Conservation (phyloP, 2,329 filamentous ascomycete species). For the Phialocephala subalpina region DNA sequence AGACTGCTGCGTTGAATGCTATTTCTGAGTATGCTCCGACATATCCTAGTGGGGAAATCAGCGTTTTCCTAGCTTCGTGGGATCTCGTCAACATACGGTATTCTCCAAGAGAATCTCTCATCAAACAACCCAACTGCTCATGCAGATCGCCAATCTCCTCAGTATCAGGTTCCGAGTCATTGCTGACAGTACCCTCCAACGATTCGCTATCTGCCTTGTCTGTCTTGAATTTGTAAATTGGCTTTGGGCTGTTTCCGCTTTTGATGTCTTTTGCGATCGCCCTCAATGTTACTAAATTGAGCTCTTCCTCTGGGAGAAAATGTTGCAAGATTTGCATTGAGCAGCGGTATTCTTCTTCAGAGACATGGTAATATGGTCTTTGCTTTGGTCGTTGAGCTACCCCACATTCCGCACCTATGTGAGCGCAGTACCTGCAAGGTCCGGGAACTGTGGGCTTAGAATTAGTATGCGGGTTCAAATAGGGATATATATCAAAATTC, state of each 20-base stretch:
- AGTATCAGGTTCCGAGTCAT: slow-evolving; percentile 20
- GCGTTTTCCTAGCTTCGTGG: not conserved
- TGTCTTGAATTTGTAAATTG: not conserved
- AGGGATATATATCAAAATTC: not conserved
- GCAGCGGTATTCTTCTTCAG: slow-evolving; percentile 35
- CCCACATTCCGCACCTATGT: slow-evolving; percentile 32
- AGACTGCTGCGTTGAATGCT: slow-evolving; percentile 34
- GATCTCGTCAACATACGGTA: slow-evolving; percentile 26
- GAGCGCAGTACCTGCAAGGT: slow-evolving; percentile 33
- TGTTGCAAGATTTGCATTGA: slow-evolving; percentile 32
- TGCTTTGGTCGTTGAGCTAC: slow-evolving; percentile 28
- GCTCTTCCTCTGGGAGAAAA: slow-evolving; percentile 29
- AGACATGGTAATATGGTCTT: slow-evolving; percentile 35
- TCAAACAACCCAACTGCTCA: slow-evolving; percentile 32
- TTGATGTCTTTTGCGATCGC: slow-evolving; percentile 27
- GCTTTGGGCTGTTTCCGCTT: slow-evolving; percentile 17
- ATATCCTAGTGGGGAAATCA: slow-evolving; percentile 23
- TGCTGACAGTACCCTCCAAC: slow-evolving; percentile 11
- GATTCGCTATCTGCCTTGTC: slow-evolving; percentile 9
- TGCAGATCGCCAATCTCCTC: slow-evolving; percentile 34
- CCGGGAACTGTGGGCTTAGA: slow-evolving; percentile 22
- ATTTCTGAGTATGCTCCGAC: slow-evolving; percentile 34
- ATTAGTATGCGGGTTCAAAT: not conserved
- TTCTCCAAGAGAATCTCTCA: slow-evolving; percentile 34
- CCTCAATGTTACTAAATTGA: slow-evolving; percentile 27